These are phyloP conservation scores for Berberis vulgaris DNA, from an alignment of 164 flowering plant species.

Conservation along the genomic window DNA sequence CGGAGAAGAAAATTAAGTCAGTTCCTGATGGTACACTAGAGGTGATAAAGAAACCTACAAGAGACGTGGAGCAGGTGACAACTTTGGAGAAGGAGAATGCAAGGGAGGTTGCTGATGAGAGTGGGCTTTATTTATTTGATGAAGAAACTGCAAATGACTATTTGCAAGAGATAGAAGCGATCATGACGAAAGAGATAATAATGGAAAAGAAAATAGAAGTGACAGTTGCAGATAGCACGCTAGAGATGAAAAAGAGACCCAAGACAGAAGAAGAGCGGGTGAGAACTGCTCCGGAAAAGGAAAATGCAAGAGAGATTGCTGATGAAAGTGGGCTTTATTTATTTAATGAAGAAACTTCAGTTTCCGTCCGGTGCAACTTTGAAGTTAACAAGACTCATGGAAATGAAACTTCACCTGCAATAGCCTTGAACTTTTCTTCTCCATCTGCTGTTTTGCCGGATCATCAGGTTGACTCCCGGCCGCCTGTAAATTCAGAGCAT, in stretches of 20 bases:
- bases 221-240: background rate
- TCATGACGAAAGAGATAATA: conserved; percentile 2
- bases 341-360: conserved; percentile 8
- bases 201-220: conserved; percentile 13
- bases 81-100: conserved; percentile 11
- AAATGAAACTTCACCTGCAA: conserved; percentile 9
- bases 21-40: too few species aligned
- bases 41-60: background rate
- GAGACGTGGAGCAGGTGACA: background rate
- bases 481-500: conserved; percentile 1
- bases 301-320: conserved; percentile 16
- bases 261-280: background rate
- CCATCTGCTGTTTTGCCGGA: too few species aligned
- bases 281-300: conserved; percentile 3
- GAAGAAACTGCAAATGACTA: conserved; percentile 1
- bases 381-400: background rate
- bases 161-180: background rate
- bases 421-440: background rate
- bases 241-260: background rate
- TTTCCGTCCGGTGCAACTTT: conserved; percentile 1
- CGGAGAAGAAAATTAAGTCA: too few species aligned
- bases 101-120: conserved; percentile 21
- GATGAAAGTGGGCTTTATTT: conserved; percentile 21
- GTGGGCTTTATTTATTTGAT: conserved; percentile 14
- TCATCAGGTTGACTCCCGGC: background rate